Conservation (phyloP, 2,329 filamentous ascomycete species). For the Epichloe amarillans region DNA sequence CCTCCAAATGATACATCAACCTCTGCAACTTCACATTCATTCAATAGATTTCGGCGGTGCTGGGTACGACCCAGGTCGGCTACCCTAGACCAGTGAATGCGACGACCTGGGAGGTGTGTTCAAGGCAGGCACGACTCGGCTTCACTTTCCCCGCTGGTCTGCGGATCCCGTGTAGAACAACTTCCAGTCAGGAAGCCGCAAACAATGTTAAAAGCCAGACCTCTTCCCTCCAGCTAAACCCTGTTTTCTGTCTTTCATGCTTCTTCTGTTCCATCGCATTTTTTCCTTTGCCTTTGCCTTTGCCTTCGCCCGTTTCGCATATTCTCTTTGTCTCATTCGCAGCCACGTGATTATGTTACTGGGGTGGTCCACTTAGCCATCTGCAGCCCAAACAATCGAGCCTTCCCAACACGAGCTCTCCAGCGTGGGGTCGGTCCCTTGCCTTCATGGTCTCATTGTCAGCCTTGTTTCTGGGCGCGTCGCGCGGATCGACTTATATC, state of each 20-base stretch:
- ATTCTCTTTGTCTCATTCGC: background rate
- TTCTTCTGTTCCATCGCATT: too few species aligned
- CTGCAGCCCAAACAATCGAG: background rate
- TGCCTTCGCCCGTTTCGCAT: background rate
- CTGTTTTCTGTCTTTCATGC: too few species aligned
- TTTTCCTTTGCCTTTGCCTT: too few species aligned
- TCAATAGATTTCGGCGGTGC: too few species aligned
- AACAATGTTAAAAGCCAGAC: too few species aligned
- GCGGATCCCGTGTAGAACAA: too few species aligned
- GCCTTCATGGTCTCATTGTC: background rate
- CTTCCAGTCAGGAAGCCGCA: too few species aligned
- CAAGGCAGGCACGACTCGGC: background rate
- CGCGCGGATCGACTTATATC: constrained; percentile 19
- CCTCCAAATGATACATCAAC: too few species aligned
- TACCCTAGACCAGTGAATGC: too few species aligned
- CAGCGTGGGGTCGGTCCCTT: background rate
- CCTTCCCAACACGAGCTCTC: background rate
- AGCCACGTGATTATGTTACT: background rate
- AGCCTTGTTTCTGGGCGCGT: constrained; percentile 9
- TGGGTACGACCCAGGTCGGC: too few species aligned
- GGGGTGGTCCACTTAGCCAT: background rate
- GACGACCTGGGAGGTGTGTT: background rate
- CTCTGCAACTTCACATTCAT: too few species aligned
- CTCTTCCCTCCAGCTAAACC: too few species aligned
- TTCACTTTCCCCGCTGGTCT: background rate